These are phyloP conservation scores for Irpex sp. DNA, from an alignment of 1,284 basidiomycete species.

Conservation along the genomic window DNA sequence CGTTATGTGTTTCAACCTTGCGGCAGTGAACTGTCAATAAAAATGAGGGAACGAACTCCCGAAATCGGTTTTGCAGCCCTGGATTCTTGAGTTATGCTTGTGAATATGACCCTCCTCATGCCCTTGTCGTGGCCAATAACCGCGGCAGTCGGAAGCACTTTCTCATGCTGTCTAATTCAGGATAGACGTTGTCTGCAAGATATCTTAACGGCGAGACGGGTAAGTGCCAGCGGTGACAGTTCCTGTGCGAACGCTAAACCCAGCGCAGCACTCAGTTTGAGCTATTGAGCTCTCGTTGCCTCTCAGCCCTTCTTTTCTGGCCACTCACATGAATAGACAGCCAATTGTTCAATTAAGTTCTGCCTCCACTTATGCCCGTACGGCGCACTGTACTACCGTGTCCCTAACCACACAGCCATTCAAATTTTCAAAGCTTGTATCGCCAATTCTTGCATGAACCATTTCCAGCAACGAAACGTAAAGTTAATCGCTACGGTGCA, in stretches of 20 bases:
- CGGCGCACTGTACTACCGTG: too few relatives aligned
- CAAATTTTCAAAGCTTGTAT: background rate
- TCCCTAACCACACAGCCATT: background rate
- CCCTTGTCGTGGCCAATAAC: background rate
- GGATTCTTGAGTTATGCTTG: background rate
- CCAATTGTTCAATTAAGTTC: too few relatives aligned
- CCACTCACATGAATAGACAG: too few relatives aligned
- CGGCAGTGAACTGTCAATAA: too few relatives aligned
- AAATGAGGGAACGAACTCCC: background rate
- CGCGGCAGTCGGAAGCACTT: background rate
- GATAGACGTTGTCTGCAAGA: background rate
- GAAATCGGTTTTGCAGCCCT: background rate
- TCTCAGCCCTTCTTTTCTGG: too few relatives aligned
- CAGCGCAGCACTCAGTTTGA: background rate
- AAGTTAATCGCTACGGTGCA: too few relatives aligned
- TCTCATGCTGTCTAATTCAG: background rate
- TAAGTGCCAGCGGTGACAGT: background rate
- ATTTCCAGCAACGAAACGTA: too few relatives aligned
- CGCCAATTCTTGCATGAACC: too few relatives aligned
- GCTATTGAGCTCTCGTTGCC: too few relatives aligned
- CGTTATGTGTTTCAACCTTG: too few relatives aligned
- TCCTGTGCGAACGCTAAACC: background rate
- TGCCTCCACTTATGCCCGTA: background rate
- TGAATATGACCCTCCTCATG: background rate
- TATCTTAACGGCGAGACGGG: background rate